Base-by-base conservation (phyloP, 2,329 filamentous ascomycete genomes). In the Podosphaera fusca region DNA sequence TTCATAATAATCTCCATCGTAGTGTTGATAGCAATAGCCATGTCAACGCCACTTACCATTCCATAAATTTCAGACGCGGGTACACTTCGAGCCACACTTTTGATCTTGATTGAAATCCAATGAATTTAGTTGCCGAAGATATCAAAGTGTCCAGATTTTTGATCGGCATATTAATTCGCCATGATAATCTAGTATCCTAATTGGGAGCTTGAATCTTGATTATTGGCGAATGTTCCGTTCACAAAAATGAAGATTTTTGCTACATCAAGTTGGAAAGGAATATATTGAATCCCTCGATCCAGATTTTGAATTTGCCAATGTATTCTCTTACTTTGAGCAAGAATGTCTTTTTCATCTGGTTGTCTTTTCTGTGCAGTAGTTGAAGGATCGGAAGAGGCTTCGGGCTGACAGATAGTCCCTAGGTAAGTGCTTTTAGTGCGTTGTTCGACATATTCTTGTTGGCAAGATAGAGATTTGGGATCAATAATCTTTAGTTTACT, bases 251-350 rank as follows among this genome's bases (percentile, higher is more conserved):
- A 21, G 21, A 21, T 21, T 21, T 21, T 21, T 21, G 21, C 21
- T 21, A 21, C 21, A 21, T 21, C 21, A 21, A 21, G 21, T 21
- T 21, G 21, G 21, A 21, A 21, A 21, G 21, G 21, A 21, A 21
- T 21, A 21, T 21, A 21, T 21, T 21, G 21, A 21, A 21, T 21
- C 21, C 21, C 21, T 21, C 21, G 21, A 5, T 57, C 29, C 1
- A 57, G 10, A 35, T 61, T 52, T 1, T 60, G 9, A 6, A 58
- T 56, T 38, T 58, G 10, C 38, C 21, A 61, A 2, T 57, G 34
- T 12, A 61, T 21, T 31, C 50, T 40, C 36, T 59, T 60, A 51
- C 60, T 61, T 10, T 59, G 33, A 47, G 49, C 45, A 51, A 50
- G 7, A 34, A n/a, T 42, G 14, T 42, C 38, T 8, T 42, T 14